Evolutionary conservation across 2,329 filamentous ascomycete species (phyloP).

Genomic region (Metarhizium robertsii): DNA sequence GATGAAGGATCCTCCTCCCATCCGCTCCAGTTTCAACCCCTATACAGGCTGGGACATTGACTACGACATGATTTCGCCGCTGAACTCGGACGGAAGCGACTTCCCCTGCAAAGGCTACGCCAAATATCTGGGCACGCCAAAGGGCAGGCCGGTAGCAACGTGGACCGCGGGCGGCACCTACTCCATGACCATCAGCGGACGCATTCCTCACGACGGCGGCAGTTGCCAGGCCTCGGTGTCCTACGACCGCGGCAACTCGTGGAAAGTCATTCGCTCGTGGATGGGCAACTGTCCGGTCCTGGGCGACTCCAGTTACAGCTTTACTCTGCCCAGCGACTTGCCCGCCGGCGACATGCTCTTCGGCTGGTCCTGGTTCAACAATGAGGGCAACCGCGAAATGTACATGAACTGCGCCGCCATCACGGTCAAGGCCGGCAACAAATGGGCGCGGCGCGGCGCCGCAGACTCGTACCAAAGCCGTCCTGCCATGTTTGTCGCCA

Average conservation of each 20-base stretch:
- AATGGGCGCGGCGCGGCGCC: slow-evolving; percentile 6
- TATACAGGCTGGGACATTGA: slow-evolving; percentile 30
- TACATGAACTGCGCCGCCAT: slow-evolving; percentile 62
- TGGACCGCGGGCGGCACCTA: slow-evolving; percentile 45
- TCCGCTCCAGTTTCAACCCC: slow-evolving; percentile 19
- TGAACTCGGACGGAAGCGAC: slow-evolving; percentile 41
- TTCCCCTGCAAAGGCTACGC: slow-evolving; percentile 51
- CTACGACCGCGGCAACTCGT: slow-evolving; percentile 49
- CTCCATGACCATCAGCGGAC: slow-evolving; percentile 43
- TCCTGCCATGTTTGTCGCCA: slow-evolving; percentile 58
- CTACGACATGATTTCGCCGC: slow-evolving; percentile 46
- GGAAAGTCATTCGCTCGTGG: slow-evolving; percentile 38
- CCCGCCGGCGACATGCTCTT: slow-evolving; percentile 43
- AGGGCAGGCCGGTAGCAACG: slow-evolving; percentile 34
- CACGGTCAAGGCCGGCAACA: slow-evolving; percentile 26
- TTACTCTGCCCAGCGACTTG: slow-evolving; percentile 43
- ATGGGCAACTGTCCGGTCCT: slow-evolving; percentile 25
- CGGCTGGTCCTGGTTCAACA: slow-evolving; percentile 57
- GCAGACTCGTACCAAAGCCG: slow-evolving; percentile 35
- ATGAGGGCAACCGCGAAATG: slow-evolving; percentile 55
- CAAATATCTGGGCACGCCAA: slow-evolving; percentile 13
- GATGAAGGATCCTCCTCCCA: slow-evolving; percentile 19
- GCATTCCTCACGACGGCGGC: slow-evolving; percentile 45
- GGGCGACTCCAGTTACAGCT: slow-evolving; percentile 24
- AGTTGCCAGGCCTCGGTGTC: slow-evolving; percentile 56